Conservation (phyloP, 148 eudicot genomes). For the Nepenthes mirabilis region DNA sequence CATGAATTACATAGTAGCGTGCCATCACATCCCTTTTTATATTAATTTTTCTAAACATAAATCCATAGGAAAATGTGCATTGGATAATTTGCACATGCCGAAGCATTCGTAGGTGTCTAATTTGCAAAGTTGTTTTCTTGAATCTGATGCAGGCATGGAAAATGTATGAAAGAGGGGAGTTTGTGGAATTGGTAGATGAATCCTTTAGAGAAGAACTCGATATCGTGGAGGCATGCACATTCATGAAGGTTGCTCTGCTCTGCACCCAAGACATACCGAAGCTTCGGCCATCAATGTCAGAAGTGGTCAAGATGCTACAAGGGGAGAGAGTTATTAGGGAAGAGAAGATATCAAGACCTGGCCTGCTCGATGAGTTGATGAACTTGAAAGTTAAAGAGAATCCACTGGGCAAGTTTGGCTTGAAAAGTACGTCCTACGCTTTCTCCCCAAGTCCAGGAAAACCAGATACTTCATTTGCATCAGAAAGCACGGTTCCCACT, state of each 20-base stretch:
- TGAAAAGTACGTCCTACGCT: constrained; percentile 10
- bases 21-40: no score
- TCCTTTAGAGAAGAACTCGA: constrained; percentile 33
- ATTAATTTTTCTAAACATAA: no score
- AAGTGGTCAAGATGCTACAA: constrained; percentile 43
- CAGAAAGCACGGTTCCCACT: constrained; percentile 10
- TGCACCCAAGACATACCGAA: constrained; percentile 62
- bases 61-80: no score
- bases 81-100: no score
- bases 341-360: constrained; percentile 28
- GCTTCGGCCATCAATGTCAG: constrained; percentile 54
- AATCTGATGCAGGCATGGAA: constrained; percentile 50
- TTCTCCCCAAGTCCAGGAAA: constrained; percentile 14
- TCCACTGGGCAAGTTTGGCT: background rate
- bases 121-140: background rate
- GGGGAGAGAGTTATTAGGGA: constrained; percentile 37
- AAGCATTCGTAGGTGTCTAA: no score
- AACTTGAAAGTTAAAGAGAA: constrained; percentile 14
- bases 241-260: constrained; percentile 47
- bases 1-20: no score
- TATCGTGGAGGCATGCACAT: constrained; percentile 39
- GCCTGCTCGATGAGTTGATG: constrained; percentile 24
- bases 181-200: constrained; percentile 32
- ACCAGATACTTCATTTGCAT: constrained; percentile 13
- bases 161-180: constrained; percentile 24